Conservation (phyloP, 495 filamentous ascomycete genomes). For the Penicillium pancosmium region DNA sequence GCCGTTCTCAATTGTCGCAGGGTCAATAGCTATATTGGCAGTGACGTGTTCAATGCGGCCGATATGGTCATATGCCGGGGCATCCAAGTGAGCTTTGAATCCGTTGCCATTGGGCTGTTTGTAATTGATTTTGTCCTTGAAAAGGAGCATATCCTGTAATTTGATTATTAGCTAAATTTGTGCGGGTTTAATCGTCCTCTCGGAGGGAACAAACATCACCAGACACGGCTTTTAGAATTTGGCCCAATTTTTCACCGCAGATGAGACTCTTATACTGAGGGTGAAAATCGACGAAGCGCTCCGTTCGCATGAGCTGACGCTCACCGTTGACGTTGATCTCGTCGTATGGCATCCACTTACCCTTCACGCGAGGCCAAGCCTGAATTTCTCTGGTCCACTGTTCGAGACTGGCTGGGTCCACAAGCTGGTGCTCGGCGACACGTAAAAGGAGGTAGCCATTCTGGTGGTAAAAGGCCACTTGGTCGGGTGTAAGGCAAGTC, state of each 20-base stretch:
- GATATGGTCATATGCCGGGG: conserved; percentile 48
- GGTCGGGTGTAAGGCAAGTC: conserved; percentile 27
- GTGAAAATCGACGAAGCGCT: conserved; percentile 48
- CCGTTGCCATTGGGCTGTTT: conserved; percentile 42
- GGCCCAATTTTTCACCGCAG: conserved; percentile 33
- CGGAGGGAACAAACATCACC: conserved; percentile 23
- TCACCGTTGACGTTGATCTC: conserved; percentile 45
- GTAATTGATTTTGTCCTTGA: conserved; percentile 52
- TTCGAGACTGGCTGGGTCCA: conserved; percentile 33
- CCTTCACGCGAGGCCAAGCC: conserved; percentile 39
- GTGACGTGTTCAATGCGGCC: conserved; percentile 47
- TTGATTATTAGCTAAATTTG: neutral
- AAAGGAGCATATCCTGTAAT: conserved; percentile 43
- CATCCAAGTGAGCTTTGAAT: conserved; percentile 47
- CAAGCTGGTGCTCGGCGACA: conserved; percentile 29
- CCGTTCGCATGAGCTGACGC: conserved; percentile 46
- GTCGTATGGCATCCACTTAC: conserved; percentile 51
- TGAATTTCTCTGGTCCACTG: conserved; percentile 45
- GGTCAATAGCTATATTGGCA: conserved; percentile 44
- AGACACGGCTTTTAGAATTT: conserved; percentile 38
- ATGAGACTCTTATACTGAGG: conserved; percentile 36
- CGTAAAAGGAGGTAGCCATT: conserved; percentile 44
- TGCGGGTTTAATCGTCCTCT: neutral
- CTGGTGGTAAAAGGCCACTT: conserved; percentile 36
- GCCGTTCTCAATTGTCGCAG: conserved; percentile 41